phyloP scores from a whole-genome alignment of 352 stramenopile genomes.

The Pythium grandisporangium region DNA sequence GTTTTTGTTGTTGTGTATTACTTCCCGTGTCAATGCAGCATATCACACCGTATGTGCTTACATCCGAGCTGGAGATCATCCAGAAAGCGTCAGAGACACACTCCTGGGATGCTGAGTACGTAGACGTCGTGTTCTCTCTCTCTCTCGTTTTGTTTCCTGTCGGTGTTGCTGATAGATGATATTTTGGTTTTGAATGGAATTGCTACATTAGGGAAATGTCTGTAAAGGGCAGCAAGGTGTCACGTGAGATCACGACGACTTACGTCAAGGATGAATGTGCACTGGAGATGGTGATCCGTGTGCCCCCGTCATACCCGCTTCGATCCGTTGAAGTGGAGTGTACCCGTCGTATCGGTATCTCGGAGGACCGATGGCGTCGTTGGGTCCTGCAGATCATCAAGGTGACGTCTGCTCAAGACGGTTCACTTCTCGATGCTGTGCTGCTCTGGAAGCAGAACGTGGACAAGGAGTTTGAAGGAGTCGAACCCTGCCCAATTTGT shows the following conservation, averaged over 20 bases:
- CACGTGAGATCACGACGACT: constrained; percentile 83
- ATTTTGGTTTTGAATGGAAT: too few relatives aligned
- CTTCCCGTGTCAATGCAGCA: constrained; percentile 17
- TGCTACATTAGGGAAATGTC: constrained; percentile 83
- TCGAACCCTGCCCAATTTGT: constrained; percentile 90
- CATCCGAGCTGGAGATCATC: constrained; percentile 72
- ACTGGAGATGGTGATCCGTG: constrained; percentile 85
- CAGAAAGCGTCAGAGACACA: constrained; percentile 38
- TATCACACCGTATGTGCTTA: constrained; percentile 73
- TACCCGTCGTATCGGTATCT: constrained; percentile 86
- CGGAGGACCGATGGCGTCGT: constrained; percentile 85
- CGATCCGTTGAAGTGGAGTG: constrained; percentile 88
- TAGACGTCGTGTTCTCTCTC: too few relatives aligned
- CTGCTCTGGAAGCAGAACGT: constrained; percentile 90
- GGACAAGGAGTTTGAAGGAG: constrained; percentile 89
- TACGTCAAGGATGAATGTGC: constrained; percentile 92
- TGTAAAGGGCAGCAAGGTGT: constrained; percentile 82
- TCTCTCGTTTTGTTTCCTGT: constrained; percentile 1
- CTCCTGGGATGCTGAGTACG: constrained; percentile 57
- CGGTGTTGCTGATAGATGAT: too few relatives aligned
- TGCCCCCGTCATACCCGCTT: constrained; percentile 85
- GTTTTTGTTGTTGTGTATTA: too few relatives aligned
- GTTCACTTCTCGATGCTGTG: constrained; percentile 86
- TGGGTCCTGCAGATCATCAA: constrained; percentile 92
- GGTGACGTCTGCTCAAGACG: constrained; percentile 82